Conservation (phyloP, 2,329 filamentous ascomycete species). For the Periconia sp. region DNA sequence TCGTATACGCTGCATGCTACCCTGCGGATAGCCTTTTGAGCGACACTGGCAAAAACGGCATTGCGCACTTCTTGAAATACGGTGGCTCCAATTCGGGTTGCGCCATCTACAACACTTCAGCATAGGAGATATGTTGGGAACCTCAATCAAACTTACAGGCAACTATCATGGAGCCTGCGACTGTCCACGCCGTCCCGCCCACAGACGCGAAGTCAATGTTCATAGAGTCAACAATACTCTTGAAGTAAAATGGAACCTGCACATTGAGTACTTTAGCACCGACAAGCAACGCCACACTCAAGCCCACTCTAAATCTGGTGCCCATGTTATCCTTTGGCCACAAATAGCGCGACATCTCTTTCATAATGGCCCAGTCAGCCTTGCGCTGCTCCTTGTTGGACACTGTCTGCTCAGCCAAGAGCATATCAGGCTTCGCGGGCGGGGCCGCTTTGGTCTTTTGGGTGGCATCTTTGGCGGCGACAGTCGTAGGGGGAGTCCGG, state of each 20-base stretch:
- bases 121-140: slow-evolving; percentile 12
- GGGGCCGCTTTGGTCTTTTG: slow-evolving; percentile 29
- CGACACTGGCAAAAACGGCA: slow-evolving; percentile 94
- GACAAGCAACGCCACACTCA: slow-evolving; percentile 83
- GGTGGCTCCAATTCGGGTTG: slow-evolving; percentile 84
- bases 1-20: slow-evolving; percentile 93
- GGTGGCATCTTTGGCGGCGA: slow-evolving; percentile 27
- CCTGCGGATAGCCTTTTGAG: slow-evolving; percentile 91
- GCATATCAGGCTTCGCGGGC: slow-evolving; percentile 55
- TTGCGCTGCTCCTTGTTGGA: slow-evolving; percentile 88
- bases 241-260: slow-evolving; percentile 98
- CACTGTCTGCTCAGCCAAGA: slow-evolving; percentile 69
- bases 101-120: slow-evolving; percentile 65
- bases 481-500: slow-evolving; percentile 20
- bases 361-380: slow-evolving; percentile 98
- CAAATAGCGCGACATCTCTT: slow-evolving; percentile 93
- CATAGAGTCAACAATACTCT: slow-evolving; percentile 96
- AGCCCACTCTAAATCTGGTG: slow-evolving; percentile 82
- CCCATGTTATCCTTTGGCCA: slow-evolving; percentile 91
- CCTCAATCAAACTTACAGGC: slow-evolving; percentile 64
- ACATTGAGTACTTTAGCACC: slow-evolving; percentile 94
- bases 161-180: slow-evolving; percentile 90
- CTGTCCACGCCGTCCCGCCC: slow-evolving; percentile 86
- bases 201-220: slow-evolving; percentile 88
- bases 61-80: slow-evolving; percentile 94